Evolutionary conservation across 352 stramenopile species (phyloP).

Genomic region (Halophytophthora batemanensis): DNA sequence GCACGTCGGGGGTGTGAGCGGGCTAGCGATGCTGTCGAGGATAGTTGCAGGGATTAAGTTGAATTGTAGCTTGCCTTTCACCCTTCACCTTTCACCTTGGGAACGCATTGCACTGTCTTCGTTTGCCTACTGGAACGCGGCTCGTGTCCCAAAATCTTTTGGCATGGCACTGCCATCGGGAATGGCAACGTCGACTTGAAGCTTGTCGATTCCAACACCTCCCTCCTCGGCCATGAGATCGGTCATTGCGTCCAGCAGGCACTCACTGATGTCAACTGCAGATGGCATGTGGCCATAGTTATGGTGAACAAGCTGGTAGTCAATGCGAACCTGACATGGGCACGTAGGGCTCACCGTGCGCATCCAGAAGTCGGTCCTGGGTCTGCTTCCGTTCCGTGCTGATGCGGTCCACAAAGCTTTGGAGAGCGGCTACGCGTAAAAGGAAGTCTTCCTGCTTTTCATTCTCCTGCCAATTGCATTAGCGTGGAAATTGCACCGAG

Average conservation of each 20-base stretch:
- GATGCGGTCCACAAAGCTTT: constrained; percentile 23
- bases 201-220: constrained; percentile 38
- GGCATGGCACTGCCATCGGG: constrained; percentile 22
- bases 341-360: constrained; percentile 22
- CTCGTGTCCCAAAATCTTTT: constrained; percentile 17
- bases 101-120: not conserved
- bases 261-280: constrained; percentile 38
- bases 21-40: not conserved
- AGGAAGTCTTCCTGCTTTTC: constrained; percentile 31
- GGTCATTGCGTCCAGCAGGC: constrained; percentile 39
- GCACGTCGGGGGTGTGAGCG: constrained; percentile 33
- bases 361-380: constrained; percentile 27
- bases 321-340: not conserved
- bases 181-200: constrained; percentile 27
- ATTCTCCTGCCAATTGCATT: constrained; percentile 14
- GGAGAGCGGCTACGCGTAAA: constrained; percentile 13
- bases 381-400: constrained; percentile 24
- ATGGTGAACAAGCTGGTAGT: constrained; percentile 9
- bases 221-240: constrained; percentile 41
- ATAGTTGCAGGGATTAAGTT: constrained; percentile 19
- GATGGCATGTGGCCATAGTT: constrained; percentile 1
- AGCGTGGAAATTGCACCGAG: no score
- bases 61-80: constrained; percentile 7
- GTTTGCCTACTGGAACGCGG: not conserved
- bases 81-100: no score